Conservation (phyloP, 305 asterid genomes). For the Fraxinus paxiana region DNA sequence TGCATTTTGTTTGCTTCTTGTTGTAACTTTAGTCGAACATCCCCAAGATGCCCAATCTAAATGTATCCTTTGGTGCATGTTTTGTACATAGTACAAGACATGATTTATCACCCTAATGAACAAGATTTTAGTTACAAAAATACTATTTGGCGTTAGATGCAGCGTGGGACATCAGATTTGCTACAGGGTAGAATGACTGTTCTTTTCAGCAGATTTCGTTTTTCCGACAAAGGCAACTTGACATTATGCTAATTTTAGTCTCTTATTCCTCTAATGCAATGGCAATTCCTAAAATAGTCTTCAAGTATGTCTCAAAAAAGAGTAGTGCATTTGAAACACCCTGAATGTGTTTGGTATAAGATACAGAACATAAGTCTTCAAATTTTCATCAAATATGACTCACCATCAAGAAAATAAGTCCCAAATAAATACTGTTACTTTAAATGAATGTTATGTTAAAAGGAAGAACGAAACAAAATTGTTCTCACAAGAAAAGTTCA, state of each 20-base stretch:
- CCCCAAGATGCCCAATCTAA: neutral
- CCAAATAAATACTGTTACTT: neutral
- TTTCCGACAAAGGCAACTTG: neutral
- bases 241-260: neutral
- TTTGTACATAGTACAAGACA: neutral
- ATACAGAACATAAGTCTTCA: neutral
- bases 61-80: neutral
- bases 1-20: neutral
- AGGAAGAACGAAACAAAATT: neutral
- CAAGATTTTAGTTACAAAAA: neutral
- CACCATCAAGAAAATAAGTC: neutral
- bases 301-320: neutral
- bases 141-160: neutral
- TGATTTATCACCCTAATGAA: neutral
- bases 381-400: neutral
- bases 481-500: neutral
- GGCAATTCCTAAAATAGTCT: neutral
- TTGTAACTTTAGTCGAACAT: conserved; percentile 8
- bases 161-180: neutral
- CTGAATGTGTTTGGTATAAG: neutral
- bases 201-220: neutral
- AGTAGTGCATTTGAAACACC: neutral
- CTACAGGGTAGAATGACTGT: neutral
- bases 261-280: neutral
- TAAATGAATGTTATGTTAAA: neutral